Conservation (phyloP, 129 eudicot genomes). For the Arctium minus region DNA sequence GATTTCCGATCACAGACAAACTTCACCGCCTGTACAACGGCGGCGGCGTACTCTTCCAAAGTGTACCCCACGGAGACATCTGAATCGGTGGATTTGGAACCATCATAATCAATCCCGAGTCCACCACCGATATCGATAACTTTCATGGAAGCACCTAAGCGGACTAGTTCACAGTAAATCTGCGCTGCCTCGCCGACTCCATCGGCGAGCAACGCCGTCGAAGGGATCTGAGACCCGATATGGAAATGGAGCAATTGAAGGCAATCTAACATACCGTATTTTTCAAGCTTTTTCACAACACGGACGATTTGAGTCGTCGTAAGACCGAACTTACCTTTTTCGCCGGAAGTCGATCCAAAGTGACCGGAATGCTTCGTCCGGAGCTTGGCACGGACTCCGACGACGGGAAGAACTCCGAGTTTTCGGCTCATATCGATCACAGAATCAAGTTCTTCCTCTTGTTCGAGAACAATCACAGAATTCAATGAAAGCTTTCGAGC, state of each 20-base stretch:
- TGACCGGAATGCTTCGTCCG: conserved; percentile 94
- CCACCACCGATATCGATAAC: conserved; percentile 96
- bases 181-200: conserved; percentile 93
- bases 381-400: conserved; percentile 97
- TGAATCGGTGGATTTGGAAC: conserved; percentile 67
- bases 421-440: conserved; percentile 70
- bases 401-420: conserved; percentile 66
- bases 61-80: conserved; percentile 79
- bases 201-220: conserved; percentile 68
- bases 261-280: conserved; percentile 83
- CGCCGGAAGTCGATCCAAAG: conserved; percentile 96
- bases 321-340: conserved; percentile 97
- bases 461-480: conserved; percentile 87
- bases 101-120: conserved; percentile 95
- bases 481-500: conserved; percentile 70
- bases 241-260: conserved; percentile 90
- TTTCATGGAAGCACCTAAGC: conserved; percentile 82
- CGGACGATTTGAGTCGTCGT: conserved; percentile 74
- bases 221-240: conserved; percentile 96
- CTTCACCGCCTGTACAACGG: conserved; percentile 69
- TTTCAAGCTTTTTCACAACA: conserved; percentile 67
- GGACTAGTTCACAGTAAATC: conserved; percentile 71
- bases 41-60: conserved; percentile 79
- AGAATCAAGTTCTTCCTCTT: conserved; percentile 74
- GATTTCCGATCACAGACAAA: conserved; percentile 69